These are phyloP conservation scores for Cutaneotrichosporon cavernicola DNA, from an alignment of 1,284 basidiomycete species.

Conservation along the genomic window DNA sequence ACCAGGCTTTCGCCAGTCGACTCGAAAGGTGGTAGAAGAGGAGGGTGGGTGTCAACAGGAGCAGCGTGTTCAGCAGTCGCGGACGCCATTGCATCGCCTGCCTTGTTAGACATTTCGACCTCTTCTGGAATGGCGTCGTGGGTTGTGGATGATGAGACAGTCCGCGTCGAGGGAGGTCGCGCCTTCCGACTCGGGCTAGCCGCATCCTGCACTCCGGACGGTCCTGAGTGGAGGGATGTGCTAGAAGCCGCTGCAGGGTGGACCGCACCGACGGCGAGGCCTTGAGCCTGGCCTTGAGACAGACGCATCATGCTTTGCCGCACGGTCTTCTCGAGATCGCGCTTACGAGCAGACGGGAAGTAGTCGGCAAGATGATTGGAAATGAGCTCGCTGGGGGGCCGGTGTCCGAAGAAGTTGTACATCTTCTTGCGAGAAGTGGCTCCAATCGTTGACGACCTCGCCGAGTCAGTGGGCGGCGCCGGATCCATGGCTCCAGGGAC, in stretches of 20 bases:
- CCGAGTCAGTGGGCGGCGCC: conserved; percentile 50
- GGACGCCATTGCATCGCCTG: not conserved
- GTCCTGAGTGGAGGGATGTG: conserved; percentile 12
- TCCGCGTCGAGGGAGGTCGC: conserved; percentile 30
- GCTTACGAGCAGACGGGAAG: conserved; percentile 91
- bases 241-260: conserved; percentile 4
- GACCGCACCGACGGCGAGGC: not conserved
- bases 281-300: conserved; percentile 30
- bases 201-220: conserved; percentile 7
- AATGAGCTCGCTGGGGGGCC: conserved; percentile 95
- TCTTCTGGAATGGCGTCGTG: conserved; percentile 47
- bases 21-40: conserved; percentile 74
- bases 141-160: conserved; percentile 25
- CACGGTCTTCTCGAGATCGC: conserved; percentile 73
- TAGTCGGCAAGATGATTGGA: conserved; percentile 93
- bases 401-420: conserved; percentile 97
- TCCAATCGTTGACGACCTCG: conserved; percentile 48
- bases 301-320: conserved; percentile 74
- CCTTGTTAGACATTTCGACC: conserved; percentile 20
- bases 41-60: conserved; percentile 42
- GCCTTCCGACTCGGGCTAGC: conserved; percentile 27
- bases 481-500: conserved; percentile 69
- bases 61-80: not conserved
- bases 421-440: conserved; percentile 57
- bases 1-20: conserved; percentile 74